Evolutionary conservation across 345 rosid species (phyloP), one percentile per base, ranked within the genome.

Genomic region (Brassica cretica): DNA sequence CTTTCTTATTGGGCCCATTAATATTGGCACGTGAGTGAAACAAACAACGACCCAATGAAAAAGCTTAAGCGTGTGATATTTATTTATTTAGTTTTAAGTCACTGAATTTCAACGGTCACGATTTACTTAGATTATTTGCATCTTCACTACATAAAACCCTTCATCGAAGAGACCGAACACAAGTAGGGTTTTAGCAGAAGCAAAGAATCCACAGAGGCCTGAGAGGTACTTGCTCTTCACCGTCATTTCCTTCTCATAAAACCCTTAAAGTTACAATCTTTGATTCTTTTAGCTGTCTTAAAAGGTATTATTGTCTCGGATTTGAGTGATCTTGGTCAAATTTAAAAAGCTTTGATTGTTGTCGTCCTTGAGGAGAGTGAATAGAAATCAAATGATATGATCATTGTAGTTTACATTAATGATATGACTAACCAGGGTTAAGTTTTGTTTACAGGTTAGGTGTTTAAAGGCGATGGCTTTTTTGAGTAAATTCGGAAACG

Each of bases 401-500:
- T 64, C 33, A 11, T 41, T 33, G 5, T 70, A 18, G 12, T 70
- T 70, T 2, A 15, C 14, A 5, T 30, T 53, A 15, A 5, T 53
- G 63, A 14, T 46, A 3, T 67, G 9, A 0, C 39, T 73, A 41
- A 73, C 29, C 18, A 19, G 2, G 33, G 6, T 4, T 74, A 30
- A 15, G 71, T 64, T 64, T 32, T 5, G 0, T 27, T 39, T 32
- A 0, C 8, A 62, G 18, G 2, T 58, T 53, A 73, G 82, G n/a
- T 70, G 59, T 75, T 32, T 3, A 70, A 64, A 1, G 3, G 44
- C 53, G 71, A 95, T 95, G 99, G 96, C 98, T 63, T 90, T 95
- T 82, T 82, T 95, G 53, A 84, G 92, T 70, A 95, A 87, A 81
- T 79, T 87, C 41, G 97, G 98, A 19, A 85, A 81, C 73, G 82